Evolutionary conservation across 2,329 filamentous ascomycete species (phyloP).

Genomic region (Elsinoe fawcettii): DNA sequence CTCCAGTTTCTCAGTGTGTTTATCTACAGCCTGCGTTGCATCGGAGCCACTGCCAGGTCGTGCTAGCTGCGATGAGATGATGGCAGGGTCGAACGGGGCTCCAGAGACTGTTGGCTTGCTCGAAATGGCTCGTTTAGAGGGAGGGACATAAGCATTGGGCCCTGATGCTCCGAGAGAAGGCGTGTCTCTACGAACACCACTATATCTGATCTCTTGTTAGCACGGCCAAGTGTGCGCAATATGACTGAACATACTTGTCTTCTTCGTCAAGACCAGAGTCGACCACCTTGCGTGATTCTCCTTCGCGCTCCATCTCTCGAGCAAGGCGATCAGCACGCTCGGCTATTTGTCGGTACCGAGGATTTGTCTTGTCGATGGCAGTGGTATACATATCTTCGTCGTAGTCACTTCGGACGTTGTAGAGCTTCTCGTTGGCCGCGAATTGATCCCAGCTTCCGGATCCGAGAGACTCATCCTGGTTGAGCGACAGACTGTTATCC

Average conservation of each 20-base stretch:
- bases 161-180: slow-evolving; percentile 56
- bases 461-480: slow-evolving; percentile 43
- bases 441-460: slow-evolving; percentile 79
- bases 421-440: slow-evolving; percentile 75
- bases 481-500: slow-evolving; percentile 57
- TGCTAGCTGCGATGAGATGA: slow-evolving; percentile 76
- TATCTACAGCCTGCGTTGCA: slow-evolving; percentile 12
- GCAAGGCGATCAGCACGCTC: slow-evolving; percentile 77
- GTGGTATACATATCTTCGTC: slow-evolving; percentile 95
- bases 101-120: slow-evolving; percentile 65
- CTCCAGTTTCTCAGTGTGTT: slow-evolving; percentile 22
- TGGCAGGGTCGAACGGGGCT: slow-evolving; percentile 76
- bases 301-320: slow-evolving; percentile 90
- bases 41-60: slow-evolving; percentile 30
- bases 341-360: slow-evolving; percentile 68
- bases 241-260: slow-evolving; percentile 59
- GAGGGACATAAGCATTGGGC: slow-evolving; percentile 77
- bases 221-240: neutral
- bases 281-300: slow-evolving; percentile 69
- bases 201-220: slow-evolving; percentile 55
- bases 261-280: slow-evolving; percentile 74
- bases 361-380: slow-evolving; percentile 73
- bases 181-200: slow-evolving; percentile 69
- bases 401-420: slow-evolving; percentile 83
- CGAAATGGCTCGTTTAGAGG: slow-evolving; percentile 73